Conservation (phyloP, 129 eudicot species). For the Rutidosis leptorrhynchoides region DNA sequence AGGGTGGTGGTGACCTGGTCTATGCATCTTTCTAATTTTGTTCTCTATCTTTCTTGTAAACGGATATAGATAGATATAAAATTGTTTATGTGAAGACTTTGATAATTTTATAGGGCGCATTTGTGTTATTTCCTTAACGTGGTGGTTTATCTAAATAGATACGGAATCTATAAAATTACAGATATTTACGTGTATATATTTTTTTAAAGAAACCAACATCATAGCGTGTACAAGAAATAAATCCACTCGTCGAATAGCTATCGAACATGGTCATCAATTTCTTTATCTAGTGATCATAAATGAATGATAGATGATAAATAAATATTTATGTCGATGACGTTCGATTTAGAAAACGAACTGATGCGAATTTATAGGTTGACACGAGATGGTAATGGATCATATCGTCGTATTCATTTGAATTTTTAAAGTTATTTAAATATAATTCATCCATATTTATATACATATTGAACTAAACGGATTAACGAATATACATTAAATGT, state of each 20-base stretch:
- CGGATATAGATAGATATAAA: neutral
- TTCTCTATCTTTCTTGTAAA: neutral
- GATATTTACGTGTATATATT: neutral
- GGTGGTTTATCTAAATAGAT: slow-evolving; percentile 11
- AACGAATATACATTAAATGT: no score
- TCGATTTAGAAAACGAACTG: no score
- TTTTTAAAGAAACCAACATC: neutral
- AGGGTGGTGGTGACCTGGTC: slow-evolving; percentile 21
- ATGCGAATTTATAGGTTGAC: no score
- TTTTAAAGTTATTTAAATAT: no score
- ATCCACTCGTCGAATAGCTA: neutral
- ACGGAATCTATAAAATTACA: neutral
- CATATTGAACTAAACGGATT: no score
- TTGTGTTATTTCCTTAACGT: slow-evolving; percentile 16
- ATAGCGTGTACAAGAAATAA: neutral
- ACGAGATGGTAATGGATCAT: no score
- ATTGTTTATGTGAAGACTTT: neutral
- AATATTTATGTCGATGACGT: no score
- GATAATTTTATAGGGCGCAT: neutral
- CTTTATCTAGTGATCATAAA: no score
- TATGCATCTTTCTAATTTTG: slow-evolving; percentile 13
- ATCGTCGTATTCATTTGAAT: no score
- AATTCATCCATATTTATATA: no score
- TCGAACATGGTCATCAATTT: no score
- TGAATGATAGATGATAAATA: no score